A percentile compares a stretch with the other conserved stretches of the same genome.
Conservation (phyloP, 2,329 filamentous ascomycete genomes). For the Zelopaecilomyces penicillatus region DNA sequence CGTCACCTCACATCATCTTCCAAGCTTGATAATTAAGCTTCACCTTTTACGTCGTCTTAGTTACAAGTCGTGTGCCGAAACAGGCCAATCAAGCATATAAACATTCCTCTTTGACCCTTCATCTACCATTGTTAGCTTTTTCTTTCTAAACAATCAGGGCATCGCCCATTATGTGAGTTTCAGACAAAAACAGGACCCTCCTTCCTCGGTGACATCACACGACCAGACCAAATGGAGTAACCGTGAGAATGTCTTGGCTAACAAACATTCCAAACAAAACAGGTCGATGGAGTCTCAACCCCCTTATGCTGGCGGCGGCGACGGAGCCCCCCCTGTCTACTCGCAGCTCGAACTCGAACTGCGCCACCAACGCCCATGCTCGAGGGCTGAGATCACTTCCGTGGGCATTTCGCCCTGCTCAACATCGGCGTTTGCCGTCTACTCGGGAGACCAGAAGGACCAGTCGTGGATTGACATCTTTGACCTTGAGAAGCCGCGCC, state of each 20-base stretch:
- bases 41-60: no score
- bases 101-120: no score
- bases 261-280: no score
- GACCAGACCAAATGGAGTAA: no score
- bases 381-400: conserved; percentile 23
- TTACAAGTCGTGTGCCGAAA: no score
- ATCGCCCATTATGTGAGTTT: conserved; percentile 3
- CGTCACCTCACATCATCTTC: no score
- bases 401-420: conserved; percentile 22
- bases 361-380: conserved; percentile 19
- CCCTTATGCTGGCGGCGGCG: no score
- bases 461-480: conserved; percentile 31
- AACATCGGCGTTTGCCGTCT: conserved; percentile 21
- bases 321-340: background rate
- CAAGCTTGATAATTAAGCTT: no score
- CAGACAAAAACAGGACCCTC: background rate
- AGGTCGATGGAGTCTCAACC: no score
- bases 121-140: no score
- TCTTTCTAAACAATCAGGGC: background rate
- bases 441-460: conserved; percentile 18
- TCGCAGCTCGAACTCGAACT: conserved; percentile 14
- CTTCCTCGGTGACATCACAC: background rate
- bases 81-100: no score
- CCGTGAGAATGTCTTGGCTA: no score
- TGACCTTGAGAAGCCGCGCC: conserved; percentile 16